Base-by-base conservation (phyloP, 2,329 filamentous ascomycete species). In the Zasmidium angulare region DNA sequence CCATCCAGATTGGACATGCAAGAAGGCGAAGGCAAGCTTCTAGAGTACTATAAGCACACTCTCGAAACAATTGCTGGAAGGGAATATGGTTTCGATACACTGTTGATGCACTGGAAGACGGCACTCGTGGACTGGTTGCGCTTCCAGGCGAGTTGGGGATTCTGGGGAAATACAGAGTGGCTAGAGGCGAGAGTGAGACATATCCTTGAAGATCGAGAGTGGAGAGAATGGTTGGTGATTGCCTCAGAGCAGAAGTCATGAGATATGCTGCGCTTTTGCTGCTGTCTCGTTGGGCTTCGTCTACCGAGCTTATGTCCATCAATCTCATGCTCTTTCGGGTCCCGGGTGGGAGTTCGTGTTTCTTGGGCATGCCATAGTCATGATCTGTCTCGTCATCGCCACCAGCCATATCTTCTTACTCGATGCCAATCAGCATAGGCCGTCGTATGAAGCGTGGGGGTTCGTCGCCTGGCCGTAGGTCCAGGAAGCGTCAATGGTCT, bases 121-220 rank as follows among this genome's bases (percentile, higher is more conserved):
- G 86, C 87, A 0, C 70, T 89, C 2, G 85, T 89, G 0, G 87
- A 89, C 67, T 89, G 87, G 87, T 79, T 86, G 29, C 62, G 76
- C 2, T 77, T 77, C 46, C 76, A 77, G 53, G 75, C 74, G 1
- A 73, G 73, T 21, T 66, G 66, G 66, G 63, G 64, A 22, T 61
- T 55, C 22, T 61, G 58, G 56, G 68, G 68, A 6, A 70, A 70
- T 40, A 68, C 62, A 1, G 59, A 61, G 21, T 70, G 68, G 68
- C 60, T 70, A 3, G 64, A 70, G 58, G 62, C 59, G 9, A 22
- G 67, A 3, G 66, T 61, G 1, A 56, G 66, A 17, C 24, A 46
- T 14, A 66, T 69, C n/a, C 55, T 70, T 9, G 14, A 43, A 2
- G 61, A 67, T 22, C 29, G 54, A 21, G 53, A 36, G 12, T 69